Evolutionary conservation across 164 flowering plant species (phyloP).

Genomic region (Piper betle): DNA sequence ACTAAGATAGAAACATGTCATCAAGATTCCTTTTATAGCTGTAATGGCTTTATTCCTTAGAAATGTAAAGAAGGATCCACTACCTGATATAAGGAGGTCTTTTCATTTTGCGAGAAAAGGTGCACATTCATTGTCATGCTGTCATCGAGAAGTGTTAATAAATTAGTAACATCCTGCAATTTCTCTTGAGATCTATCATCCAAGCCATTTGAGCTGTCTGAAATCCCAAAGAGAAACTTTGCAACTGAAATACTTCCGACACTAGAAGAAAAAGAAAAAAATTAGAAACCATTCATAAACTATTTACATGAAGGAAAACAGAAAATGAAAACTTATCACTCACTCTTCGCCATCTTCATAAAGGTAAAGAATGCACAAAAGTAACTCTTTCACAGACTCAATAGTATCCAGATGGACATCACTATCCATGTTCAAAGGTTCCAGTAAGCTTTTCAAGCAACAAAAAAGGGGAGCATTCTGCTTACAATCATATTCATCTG

Average conservation of each 20-base stretch:
- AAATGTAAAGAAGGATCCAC: background rate
- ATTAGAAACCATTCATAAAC: background rate
- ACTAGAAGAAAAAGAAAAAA: constrained; percentile 24
- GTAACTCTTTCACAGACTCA: constrained; percentile 38
- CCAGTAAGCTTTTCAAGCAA: constrained; percentile 57
- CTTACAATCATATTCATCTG: constrained; percentile 31
- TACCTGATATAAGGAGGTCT: constrained; percentile 33
- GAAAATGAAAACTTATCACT: constrained; percentile 5
- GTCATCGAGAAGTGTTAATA: constrained; percentile 26
- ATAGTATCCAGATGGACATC: constrained; percentile 29
- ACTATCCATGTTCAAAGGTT: constrained; percentile 32
- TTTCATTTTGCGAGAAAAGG: constrained; percentile 12
- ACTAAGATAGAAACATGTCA: background rate
- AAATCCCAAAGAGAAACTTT: constrained; percentile 62
- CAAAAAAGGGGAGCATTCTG: constrained; percentile 44
- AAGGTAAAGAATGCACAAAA: constrained; percentile 37
- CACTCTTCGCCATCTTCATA: constrained; percentile 64
- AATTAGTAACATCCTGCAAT: constrained; percentile 32
- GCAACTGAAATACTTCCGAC: constrained; percentile 37
- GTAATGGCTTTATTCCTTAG: background rate
- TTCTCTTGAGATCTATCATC: constrained; percentile 33
- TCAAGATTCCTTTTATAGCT: background rate
- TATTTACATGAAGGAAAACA: constrained; percentile 1
- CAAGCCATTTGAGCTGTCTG: constrained; percentile 19
- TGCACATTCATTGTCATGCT: constrained; percentile 21